Evolutionary conservation across 2,329 filamentous ascomycete species (phyloP), one percentile per base, ranked within the genome.

Genomic region (Coniochaeta ligniaria): DNA sequence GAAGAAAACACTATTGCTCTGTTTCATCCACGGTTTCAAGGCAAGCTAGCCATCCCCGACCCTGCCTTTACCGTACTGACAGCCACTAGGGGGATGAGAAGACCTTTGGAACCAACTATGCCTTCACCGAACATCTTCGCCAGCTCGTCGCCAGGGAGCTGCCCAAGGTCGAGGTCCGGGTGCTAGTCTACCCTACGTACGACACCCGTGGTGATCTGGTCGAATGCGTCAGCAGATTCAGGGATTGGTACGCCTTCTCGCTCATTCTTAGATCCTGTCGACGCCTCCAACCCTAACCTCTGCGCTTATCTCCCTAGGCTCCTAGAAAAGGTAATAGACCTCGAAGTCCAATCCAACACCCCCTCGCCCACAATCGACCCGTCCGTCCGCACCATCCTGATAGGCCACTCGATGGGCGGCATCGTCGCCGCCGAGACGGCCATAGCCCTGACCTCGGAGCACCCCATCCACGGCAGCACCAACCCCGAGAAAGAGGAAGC

Each of bases 371-470:
- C 91, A 0, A 83, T 96, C 64, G 91, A 96, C 63, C 92, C 92
- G 6, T 92, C 89, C 0, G 91, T 96, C 22, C 88, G 87, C 69
- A 89, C 90, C 31, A 82, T 96, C 55, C 83, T 97, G 17, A 78
- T 96, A 61, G 93, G 93, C 26, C 93, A 97, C 73, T 93, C 89
- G 9, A 97, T 90, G 90, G 90, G 90, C 67, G 95, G 95, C 67
- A 97, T 98, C 68, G 92, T 98, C 55, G 94, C 92, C 12, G 94
- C 92, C 36, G 95, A 98, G 71, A 89, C 92, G 16, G 80, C 94
- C 64, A 84, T 97, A 66, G 83, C 87, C 45, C 83, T 98, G 58
- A 77, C 81, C 1, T 80, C 79, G 8, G 83, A 86, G 60, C 73
- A 75, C 63, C 80, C 82, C 61, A 80, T 86, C 65, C 77, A 79